Conservation (phyloP, 1,284 basidiomycete genomes). For the Phylloporus sp. region DNA sequence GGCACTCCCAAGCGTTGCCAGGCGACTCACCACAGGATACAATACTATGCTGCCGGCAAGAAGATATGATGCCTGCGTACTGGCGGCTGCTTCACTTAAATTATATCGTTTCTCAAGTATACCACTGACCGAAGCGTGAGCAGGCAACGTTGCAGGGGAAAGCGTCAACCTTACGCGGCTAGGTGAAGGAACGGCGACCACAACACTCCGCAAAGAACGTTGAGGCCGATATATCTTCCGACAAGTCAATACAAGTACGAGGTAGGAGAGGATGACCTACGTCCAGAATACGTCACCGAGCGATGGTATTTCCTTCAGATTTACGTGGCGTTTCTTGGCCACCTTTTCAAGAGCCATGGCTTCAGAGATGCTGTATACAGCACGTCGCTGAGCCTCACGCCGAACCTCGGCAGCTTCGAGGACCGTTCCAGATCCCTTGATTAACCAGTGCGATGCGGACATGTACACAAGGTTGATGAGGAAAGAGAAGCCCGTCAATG, state of each 20-base stretch:
- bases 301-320: slow-evolving; percentile 59
- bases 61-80: slow-evolving; percentile 70
- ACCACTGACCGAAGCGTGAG: slow-evolving; percentile 50
- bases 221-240: slow-evolving; percentile 67
- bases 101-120: slow-evolving; percentile 72
- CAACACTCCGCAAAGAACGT: slow-evolving; percentile 75
- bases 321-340: slow-evolving; percentile 64
- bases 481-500: slow-evolving; percentile 67
- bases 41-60: slow-evolving; percentile 76
- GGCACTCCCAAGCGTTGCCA: slow-evolving; percentile 1
- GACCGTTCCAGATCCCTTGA: slow-evolving; percentile 61
- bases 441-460: slow-evolving; percentile 62
- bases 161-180: slow-evolving; percentile 55
- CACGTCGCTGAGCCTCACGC: slow-evolving; percentile 52
- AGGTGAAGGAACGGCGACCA: slow-evolving; percentile 83
- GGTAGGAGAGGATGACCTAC: slow-evolving; percentile 43
- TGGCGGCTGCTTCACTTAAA: slow-evolving; percentile 63
- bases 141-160: background rate
- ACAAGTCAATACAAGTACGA: slow-evolving; percentile 15
- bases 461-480: slow-evolving; percentile 71
- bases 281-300: slow-evolving; percentile 84
- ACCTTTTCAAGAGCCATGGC: slow-evolving; percentile 67
- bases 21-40: slow-evolving; percentile 62
- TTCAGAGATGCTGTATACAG: slow-evolving; percentile 52
- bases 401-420: slow-evolving; percentile 64